Percentiles rank a stretch among this genome's conserved stretches.
These are phyloP conservation scores for Aquilaria agallochum DNA, from an alignment of 441 rosid genomes.

Conservation along the genomic window DNA sequence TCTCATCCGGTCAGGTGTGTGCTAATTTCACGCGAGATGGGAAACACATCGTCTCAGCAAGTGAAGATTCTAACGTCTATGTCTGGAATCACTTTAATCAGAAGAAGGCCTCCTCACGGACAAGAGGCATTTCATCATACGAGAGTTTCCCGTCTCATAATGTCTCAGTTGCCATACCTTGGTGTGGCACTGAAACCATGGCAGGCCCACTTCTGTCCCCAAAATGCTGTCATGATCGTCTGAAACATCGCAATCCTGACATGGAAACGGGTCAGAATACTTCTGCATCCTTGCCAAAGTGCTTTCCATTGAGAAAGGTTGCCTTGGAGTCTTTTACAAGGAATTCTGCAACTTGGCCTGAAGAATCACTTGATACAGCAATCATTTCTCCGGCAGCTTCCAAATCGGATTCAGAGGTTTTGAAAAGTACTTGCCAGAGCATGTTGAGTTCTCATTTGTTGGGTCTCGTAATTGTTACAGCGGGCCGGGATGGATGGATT, in stretches of 20 bases:
- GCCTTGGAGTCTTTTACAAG: slow-evolving; percentile 27
- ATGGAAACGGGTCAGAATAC: slow-evolving; percentile 10
- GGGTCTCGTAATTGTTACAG: slow-evolving; percentile 60
- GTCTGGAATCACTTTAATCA: slow-evolving; percentile 59
- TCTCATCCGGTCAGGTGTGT: slow-evolving; percentile 30
- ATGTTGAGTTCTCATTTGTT: slow-evolving; percentile 34
- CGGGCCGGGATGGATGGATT: slow-evolving; percentile 58
- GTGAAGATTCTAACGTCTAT: slow-evolving; percentile 77
- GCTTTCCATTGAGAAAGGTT: slow-evolving; percentile 30
- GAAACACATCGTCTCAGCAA: slow-evolving; percentile 80
- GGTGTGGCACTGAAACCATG: slow-evolving; percentile 50
- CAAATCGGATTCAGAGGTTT: slow-evolving; percentile 38
- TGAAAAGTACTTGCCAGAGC: slow-evolving; percentile 48
- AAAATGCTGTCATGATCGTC: background rate
- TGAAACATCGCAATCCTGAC: slow-evolving; percentile 1
- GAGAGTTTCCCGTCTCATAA: slow-evolving; percentile 65
- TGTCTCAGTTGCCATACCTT: slow-evolving; percentile 80
- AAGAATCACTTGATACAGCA: slow-evolving; percentile 45
- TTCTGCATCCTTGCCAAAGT: slow-evolving; percentile 14
- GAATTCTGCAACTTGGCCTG: slow-evolving; percentile 60
- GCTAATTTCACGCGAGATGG: slow-evolving; percentile 79
- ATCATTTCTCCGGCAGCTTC: slow-evolving; percentile 24
- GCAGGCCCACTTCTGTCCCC: slow-evolving; percentile 22
- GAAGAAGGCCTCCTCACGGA: slow-evolving; percentile 28
- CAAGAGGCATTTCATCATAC: slow-evolving; percentile 47